phyloP scores from a whole-genome alignment of 1,139 yeast species.

The Debaryomyces fabryi region DNA sequence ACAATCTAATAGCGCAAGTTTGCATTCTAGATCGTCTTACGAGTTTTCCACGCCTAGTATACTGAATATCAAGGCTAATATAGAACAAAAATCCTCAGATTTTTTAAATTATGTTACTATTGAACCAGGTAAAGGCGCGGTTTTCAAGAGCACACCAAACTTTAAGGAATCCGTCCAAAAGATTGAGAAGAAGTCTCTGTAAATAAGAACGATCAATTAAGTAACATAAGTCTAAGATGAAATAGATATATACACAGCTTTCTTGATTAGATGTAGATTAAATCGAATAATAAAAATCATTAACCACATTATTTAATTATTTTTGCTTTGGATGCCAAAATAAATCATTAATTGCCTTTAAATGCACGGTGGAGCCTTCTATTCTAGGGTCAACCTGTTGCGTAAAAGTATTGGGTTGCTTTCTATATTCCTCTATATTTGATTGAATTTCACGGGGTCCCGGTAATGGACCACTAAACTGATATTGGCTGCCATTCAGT shows the following conservation, averaged over 20 bases:
- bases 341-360: constrained; percentile 5
- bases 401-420: neutral
- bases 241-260: neutral
- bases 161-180: constrained; percentile 41
- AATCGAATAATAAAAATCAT: constrained; percentile 5
- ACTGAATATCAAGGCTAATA: neutral
- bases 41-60: neutral
- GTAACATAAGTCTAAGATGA: neutral
- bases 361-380: neutral
- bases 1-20: constrained; percentile 36
- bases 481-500: neutral
- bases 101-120: constrained; percentile 50
- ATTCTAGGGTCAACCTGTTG: neutral
- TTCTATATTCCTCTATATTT: constrained; percentile 7
- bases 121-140: constrained; percentile 39
- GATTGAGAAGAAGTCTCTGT: constrained; percentile 20
- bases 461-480: neutral
- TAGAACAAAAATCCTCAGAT: constrained; percentile 25
- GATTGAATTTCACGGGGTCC: constrained; percentile 7
- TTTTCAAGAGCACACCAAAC: constrained; percentile 46
- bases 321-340: constrained; percentile 12
- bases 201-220: neutral
- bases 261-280: neutral
- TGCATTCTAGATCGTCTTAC: constrained; percentile 15
- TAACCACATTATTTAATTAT: constrained; percentile 13